Base-by-base conservation (phyloP, 495 filamentous ascomycete species). In the Daldinia concentrica region DNA sequence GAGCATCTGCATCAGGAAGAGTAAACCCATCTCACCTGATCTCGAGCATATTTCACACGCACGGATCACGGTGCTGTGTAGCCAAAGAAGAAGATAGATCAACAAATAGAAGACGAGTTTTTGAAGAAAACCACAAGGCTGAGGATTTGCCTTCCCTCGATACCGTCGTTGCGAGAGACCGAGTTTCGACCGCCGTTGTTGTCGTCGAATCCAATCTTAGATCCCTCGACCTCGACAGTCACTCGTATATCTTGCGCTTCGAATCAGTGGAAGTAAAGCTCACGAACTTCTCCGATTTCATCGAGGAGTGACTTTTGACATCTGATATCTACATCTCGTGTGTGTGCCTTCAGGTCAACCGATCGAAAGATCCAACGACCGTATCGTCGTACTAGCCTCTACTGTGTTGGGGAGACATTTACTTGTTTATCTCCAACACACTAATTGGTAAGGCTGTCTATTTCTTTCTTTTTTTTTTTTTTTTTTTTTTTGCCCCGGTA, bases 391-490 rank as follows among this genome's bases (percentile, higher is more conserved):
- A 79, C 79, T 80, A 83, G 75, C 74, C 65, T 22, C 58, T 41
- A 76, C 70, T 64, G 81, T 79, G 79, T 82, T 90, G 93, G 94
- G 92, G 94, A 97, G 90, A 93, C 94, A 97, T 98, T 98, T 81
- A 90, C 75, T 98, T 97, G 94, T 97, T 92, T 86, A 92, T 97
- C 94, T 97, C 93, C 92, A 89, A 84, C 68, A 69, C 59, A 37
- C 39, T 84, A 84, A 79, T 86, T 84, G 89, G 91, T 93, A 92
- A 89, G 92, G 79, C 78, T 54, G 12, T 5, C 26, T 30, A n/a
- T 29, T 29, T 54, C 15, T 54, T 15, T 14, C n/a, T n/a, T n/a
- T n/a, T n/a, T n/a, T n/a, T n/a, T n/a, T n/a, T n/a, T n/a, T 54
- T 1, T n/a, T 30, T 0, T n/a, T 54, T 14, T 15, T 54, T 48